phyloP scores from a whole-genome alignment of 78 protist genomes.

The Monosiga brevicollis region DNA sequence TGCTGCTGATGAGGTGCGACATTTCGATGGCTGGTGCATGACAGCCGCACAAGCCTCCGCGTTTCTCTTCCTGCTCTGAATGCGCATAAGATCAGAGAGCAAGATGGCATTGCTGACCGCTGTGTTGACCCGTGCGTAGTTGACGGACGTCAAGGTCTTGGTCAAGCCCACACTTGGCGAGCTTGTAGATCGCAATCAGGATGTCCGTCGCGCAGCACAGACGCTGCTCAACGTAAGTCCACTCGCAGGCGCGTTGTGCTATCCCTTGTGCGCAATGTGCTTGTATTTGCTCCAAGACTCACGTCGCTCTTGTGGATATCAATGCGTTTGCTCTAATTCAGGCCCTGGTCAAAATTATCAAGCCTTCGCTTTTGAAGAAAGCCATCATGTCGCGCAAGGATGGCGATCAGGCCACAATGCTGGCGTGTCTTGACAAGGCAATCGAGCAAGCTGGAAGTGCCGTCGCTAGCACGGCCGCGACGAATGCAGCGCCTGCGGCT shows the following conservation, averaged over 20 bases:
- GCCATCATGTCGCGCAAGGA: neutral
- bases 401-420: neutral
- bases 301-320: too few relatives aligned
- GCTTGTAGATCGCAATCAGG: neutral
- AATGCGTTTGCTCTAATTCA: too few relatives aligned
- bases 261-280: too few relatives aligned
- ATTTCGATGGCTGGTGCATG: too few relatives aligned
- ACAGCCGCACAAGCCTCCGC: too few relatives aligned
- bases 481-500: neutral
- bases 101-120: neutral
- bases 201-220: slow-evolving; percentile 5
- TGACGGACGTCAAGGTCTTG: neutral
- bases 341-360: too few relatives aligned
- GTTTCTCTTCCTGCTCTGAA: too few relatives aligned
- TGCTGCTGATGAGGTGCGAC: too few relatives aligned
- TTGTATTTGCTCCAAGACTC: too few relatives aligned
- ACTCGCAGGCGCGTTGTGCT: too few relatives aligned
- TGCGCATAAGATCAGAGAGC: neutral
- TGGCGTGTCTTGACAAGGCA: neutral
- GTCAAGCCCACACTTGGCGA: neutral
- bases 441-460: neutral
- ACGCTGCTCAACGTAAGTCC: neutral
- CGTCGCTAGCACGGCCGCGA: neutral
- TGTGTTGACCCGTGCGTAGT: too few relatives aligned
- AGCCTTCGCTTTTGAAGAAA: too few relatives aligned